Evolutionary conservation across 2,329 filamentous ascomycete species (phyloP).

Genomic region (Aspergillus fijiensis): DNA sequence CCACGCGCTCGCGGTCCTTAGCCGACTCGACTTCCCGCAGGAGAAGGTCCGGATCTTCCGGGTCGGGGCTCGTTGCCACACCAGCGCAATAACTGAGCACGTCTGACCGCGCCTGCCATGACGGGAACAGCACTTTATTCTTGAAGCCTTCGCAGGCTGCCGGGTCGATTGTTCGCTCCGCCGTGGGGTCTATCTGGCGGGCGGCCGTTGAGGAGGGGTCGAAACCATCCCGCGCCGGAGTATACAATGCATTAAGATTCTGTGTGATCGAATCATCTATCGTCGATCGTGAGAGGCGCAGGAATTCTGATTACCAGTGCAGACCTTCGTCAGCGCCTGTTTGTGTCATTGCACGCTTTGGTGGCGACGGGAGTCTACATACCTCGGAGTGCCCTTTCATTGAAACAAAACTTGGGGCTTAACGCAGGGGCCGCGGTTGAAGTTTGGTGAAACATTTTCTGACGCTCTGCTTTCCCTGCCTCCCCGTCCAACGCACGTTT

Average conservation of each 20-base stretch:
- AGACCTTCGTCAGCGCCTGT: conserved; percentile 12
- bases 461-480: conserved; percentile 20
- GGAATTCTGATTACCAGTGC: conserved; percentile 66
- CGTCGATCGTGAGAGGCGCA: conserved; percentile 76
- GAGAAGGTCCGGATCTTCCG: conserved; percentile 76
- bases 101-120: conserved; percentile 80
- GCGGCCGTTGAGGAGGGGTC: conserved; percentile 74
- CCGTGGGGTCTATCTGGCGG: conserved; percentile 54
- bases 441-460: conserved; percentile 43
- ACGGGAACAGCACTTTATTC: conserved; percentile 75
- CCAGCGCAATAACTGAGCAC: conserved; percentile 85
- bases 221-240: conserved; percentile 69
- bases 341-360: neutral
- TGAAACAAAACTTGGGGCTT: conserved; percentile 77
- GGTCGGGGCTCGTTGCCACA: conserved; percentile 84
- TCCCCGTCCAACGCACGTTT: conserved; percentile 25
- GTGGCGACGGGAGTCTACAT: conserved; percentile 22
- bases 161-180: conserved; percentile 57
- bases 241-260: conserved; percentile 85
- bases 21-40: conserved; percentile 69
- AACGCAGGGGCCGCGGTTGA: conserved; percentile 52
- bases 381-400: conserved; percentile 68
- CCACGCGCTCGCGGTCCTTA: conserved; percentile 67
- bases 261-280: conserved; percentile 94
- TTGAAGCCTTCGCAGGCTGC: conserved; percentile 71